Conservation (phyloP, 768 basidiomycete species). For the Mycena alexandri region DNA sequence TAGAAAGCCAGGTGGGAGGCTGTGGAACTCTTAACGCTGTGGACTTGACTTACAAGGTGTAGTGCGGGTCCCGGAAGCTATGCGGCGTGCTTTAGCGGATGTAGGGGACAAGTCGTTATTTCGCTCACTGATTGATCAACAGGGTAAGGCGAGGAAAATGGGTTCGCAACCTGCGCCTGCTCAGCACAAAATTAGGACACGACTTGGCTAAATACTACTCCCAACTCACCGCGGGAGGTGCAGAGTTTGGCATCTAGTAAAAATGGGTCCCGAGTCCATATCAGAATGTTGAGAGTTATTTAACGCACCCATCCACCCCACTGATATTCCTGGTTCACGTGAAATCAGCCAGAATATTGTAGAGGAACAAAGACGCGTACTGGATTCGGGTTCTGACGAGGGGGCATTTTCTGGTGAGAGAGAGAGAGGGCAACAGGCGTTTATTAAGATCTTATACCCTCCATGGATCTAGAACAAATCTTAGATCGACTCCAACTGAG, state of each 20-base stretch:
- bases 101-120: not conserved
- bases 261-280: too few relatives aligned
- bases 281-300: slow-evolving; percentile 1
- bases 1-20: slow-evolving; percentile 18
- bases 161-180: not conserved
- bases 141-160: not conserved
- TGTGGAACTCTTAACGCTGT: slow-evolving; percentile 7
- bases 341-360: not conserved
- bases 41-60: slow-evolving; percentile 13
- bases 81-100: not conserved
- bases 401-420: not conserved
- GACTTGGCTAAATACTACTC: too few relatives aligned
- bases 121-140: slow-evolving; percentile 15
- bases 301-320: not conserved
- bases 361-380: not conserved
- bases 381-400: not conserved
- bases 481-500: too few relatives aligned
- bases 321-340: not conserved
- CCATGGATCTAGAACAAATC: not conserved
- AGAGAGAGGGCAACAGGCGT: not conserved
- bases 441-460: not conserved
- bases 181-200: not conserved
- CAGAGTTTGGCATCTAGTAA: slow-evolving; percentile 16
- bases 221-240: slow-evolving; percentile 4
- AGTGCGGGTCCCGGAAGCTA: not conserved